Percentiles rank a stretch among this genome's conserved stretches.
These are phyloP conservation scores for Mycena vitilis DNA, from an alignment of 768 basidiomycete species.

Conservation along the genomic window DNA sequence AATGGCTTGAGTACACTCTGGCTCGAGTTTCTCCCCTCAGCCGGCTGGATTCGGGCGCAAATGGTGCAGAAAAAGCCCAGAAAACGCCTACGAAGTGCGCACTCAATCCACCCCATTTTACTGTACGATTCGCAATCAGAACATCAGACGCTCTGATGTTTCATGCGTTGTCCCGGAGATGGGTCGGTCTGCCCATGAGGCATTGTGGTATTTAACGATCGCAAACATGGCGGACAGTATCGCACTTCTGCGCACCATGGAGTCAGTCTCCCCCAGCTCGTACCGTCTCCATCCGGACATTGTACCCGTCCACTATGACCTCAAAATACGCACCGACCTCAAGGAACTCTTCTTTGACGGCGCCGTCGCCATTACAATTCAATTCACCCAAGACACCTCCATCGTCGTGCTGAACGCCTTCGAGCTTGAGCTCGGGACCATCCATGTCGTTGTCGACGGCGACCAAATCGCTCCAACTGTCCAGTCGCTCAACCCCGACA, in stretches of 20 bases:
- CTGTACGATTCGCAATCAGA: not conserved
- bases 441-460: conserved; percentile 57
- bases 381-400: conserved; percentile 56
- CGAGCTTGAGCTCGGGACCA: conserved; percentile 53
- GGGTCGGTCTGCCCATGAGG: not conserved
- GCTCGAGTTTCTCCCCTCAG: too few relatives aligned
- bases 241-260: conserved; percentile 4
- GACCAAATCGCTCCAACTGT: conserved; percentile 41
- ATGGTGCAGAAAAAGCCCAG: not conserved
- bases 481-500: conserved; percentile 3
- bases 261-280: not conserved
- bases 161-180: not conserved
- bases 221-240: not conserved
- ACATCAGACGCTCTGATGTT: conserved; percentile 21
- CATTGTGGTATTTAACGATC: not conserved
- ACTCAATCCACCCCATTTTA: not conserved
- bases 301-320: conserved; percentile 65
- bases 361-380: conserved; percentile 60
- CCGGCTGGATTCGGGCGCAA: not conserved
- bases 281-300: conserved; percentile 57
- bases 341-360: conserved; percentile 67
- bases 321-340: conserved; percentile 70
- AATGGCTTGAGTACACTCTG: not conserved
- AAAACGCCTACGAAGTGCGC: not conserved
- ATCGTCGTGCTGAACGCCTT: conserved; percentile 60